Evolutionary conservation across 495 filamentous ascomycete species (phyloP), one percentile per base, ranked within the genome.

Genomic region (Penicillium malachiteum): DNA sequence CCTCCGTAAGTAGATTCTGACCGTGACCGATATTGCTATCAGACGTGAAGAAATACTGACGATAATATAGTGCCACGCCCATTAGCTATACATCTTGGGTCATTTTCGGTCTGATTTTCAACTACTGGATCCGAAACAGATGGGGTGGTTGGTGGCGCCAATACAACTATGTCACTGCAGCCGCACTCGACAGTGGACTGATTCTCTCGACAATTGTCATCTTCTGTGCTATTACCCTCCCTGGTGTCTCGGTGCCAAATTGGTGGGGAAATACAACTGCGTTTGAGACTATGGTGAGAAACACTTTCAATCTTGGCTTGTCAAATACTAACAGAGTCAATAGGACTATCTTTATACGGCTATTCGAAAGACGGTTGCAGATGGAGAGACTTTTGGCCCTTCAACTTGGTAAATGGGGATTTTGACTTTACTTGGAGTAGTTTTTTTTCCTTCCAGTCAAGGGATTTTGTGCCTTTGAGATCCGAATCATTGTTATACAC

Each of bases 1-100:
- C 82, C 84, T 5, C 83, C 83, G 62, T 65, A 51, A 48, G 58
- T 55, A n/a, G 39, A 32, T 48, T 9, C n/a, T 21, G 17, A 9
- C 21, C 21, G 21, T 21, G 17, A 9, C 21, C 21, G 21, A 26
- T 4, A 26, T 26, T 1, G 21, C 21, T 26, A 26, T 26, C 38
- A 17, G 5, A 17, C 12, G 18, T n/a, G 13, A 18, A 10, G 5
- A 16, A n/a, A 42, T 40, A 14, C 18, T 18, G 16, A 40, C 16
- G 3, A 10, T 49, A 51, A 44, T 41, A 10, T 35, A 62, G 62
- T 0, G 82, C 83, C 1, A 83, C 78, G 7, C 81, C 82, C 5
- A 63, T 85, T 40, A 86, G 83, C 57, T 87, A 81, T 56, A 66
- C 81, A 8, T 76, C 75, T 1, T 87, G 84, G 83, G 79, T 76